Percentiles rank a stretch among this genome's conserved stretches.
Evolutionary conservation across 108 stramenopile species (phyloP).

Genomic region (Skeletonema menzelii): DNA sequence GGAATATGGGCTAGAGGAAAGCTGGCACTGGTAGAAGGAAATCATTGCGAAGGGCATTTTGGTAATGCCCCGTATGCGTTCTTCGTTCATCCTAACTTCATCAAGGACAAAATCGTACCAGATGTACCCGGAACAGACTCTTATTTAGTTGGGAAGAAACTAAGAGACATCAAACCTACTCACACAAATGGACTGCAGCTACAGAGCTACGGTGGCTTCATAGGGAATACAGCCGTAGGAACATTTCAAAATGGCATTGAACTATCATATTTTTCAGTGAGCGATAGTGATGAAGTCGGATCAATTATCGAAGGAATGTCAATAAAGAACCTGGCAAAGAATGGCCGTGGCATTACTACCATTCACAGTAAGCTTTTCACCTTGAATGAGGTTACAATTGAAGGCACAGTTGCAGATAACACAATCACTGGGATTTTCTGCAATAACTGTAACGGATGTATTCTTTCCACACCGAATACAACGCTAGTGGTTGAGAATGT

Average conservation of each 20-base stretch:
- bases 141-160: slow-evolving; percentile 6
- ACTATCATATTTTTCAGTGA: slow-evolving; percentile 2
- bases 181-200: slow-evolving; percentile 4
- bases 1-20: slow-evolving; percentile 17
- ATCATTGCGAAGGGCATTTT: slow-evolving; percentile 14
- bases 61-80: slow-evolving; percentile 16
- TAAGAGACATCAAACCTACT: neutral
- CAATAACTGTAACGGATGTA: neutral
- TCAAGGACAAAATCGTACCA: slow-evolving; percentile 3
- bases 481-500: neutral
- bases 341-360: neutral
- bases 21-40: slow-evolving; percentile 1
- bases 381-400: neutral
- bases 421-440: slow-evolving; percentile 5
- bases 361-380: slow-evolving; percentile 5
- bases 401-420: neutral
- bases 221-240: neutral
- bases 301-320: neutral
- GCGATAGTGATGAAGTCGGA: neutral
- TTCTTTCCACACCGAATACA: neutral
- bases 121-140: slow-evolving; percentile 1
- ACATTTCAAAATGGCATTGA: slow-evolving; percentile 7
- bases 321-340: neutral
- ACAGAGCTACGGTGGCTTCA: slow-evolving; percentile 4
- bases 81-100: slow-evolving; percentile 21